Base-by-base conservation (phyloP, 768 basidiomycete species). In the Boletus subparvulus region DNA sequence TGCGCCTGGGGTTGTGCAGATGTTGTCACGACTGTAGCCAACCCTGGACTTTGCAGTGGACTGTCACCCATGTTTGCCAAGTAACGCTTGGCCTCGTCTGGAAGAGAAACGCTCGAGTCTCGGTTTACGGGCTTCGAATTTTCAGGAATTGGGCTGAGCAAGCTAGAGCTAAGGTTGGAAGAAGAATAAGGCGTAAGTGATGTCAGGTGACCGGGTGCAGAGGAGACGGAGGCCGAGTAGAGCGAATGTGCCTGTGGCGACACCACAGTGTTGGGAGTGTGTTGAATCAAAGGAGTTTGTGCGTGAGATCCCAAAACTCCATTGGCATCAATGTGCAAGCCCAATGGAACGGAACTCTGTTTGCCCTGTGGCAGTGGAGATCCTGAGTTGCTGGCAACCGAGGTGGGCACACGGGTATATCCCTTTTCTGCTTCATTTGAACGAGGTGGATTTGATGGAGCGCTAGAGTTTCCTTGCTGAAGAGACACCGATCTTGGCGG, bases 31-130 rank as follows among this genome's bases (percentile, higher is more conserved):
- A 35, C n/a, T 24, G 44, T 11, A 46, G 36, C 44, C 30, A 58
- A 55, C 10, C 59, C 57, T 7, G 87, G 83, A 64, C 83, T 87
- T 28, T 81, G 72, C 9, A 74, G 66, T 3, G 88, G 85, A 6
- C 84, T 86, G 54, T 90, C 88, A 37, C 72, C 73, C 80, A 88
- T 84, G 62, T 80, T 83, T 37, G 83, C 78, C 54, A 90, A 86
- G 64, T 89, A 91, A 47, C 81, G 83, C 60, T 78, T 83, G 16
- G 90, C 86, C 68, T 92, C 91, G 52, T 91, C 88, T 1, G 90
- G 87, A 37, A 91, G 77, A 35, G 86, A 83, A 48, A 87, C 81
- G 24, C 81, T 80, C 10, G 88, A 90, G 49, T 86, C 86, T 52
- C 86, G 81, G n/a, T 82, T 81, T 17, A 76, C 61, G 6, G 73